These are phyloP conservation scores for Kwoniella sp. DNA, from an alignment of 768 basidiomycete genomes.

Conservation along the genomic window DNA sequence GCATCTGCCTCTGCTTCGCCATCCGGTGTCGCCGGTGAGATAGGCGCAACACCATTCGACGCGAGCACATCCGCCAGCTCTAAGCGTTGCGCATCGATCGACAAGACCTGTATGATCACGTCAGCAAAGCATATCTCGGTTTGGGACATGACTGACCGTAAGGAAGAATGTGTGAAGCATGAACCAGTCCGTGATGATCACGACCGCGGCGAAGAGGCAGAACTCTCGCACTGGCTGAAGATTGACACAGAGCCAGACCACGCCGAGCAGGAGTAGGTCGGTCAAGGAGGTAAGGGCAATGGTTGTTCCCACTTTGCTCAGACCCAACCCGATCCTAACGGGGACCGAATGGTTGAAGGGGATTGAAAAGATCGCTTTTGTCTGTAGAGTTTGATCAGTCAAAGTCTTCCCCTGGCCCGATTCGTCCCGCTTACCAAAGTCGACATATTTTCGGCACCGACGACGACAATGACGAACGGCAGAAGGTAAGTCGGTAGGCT, in stretches of 20 bases:
- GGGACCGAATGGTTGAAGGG: slow-evolving; percentile 54
- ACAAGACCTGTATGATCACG: slow-evolving; percentile 53
- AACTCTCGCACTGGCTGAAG: slow-evolving; percentile 82
- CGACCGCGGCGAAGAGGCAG: slow-evolving; percentile 87
- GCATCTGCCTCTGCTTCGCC: background rate
- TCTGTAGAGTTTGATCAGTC: slow-evolving; percentile 16
- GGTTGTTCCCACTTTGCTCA: slow-evolving; percentile 82
- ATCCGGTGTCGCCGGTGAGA: slow-evolving; percentile 2
- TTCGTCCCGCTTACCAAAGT: slow-evolving; percentile 61
- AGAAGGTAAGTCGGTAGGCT: slow-evolving; percentile 57
- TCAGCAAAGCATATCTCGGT: background rate
- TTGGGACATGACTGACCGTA: slow-evolving; percentile 57
- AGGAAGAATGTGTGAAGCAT: slow-evolving; percentile 93
- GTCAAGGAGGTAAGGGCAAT: slow-evolving; percentile 88
- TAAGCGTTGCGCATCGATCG: slow-evolving; percentile 90
- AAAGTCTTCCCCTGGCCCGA: slow-evolving; percentile 2
- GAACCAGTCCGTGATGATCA: slow-evolving; percentile 95
- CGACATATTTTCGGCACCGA: slow-evolving; percentile 97
- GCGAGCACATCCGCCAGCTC: slow-evolving; percentile 76
- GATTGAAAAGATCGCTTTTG: slow-evolving; percentile 35
- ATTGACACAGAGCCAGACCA: slow-evolving; percentile 67
- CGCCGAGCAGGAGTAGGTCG: slow-evolving; percentile 73
- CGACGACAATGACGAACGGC: slow-evolving; percentile 89
- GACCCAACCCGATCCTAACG: slow-evolving; percentile 82
- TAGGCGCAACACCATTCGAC: slow-evolving; percentile 9